Evolutionary conservation across 352 stramenopile genomes (phyloP).

Genomic region (Globisporangium takayamanum): DNA sequence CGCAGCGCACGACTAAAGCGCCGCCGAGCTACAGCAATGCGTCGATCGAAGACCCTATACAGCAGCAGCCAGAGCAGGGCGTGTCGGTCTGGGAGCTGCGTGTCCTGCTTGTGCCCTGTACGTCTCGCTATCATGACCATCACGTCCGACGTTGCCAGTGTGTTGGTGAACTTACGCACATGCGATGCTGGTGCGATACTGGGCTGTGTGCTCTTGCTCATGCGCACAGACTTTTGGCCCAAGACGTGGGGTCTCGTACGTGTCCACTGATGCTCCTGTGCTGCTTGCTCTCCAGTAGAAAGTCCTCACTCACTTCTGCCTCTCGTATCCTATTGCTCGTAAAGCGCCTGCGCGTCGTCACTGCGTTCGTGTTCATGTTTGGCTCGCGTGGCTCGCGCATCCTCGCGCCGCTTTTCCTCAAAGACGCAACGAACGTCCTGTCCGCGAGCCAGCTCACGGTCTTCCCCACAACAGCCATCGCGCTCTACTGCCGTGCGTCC

Average conservation of each 20-base stretch:
- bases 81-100: conserved; percentile 55
- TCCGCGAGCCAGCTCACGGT: conserved; percentile 25
- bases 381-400: conserved; percentile 60
- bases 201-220: background rate
- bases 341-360: conserved; percentile 48
- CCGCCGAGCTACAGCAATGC: background rate
- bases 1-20: conserved; percentile 6
- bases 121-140: background rate
- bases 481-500: conserved; percentile 51
- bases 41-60: conserved; percentile 19
- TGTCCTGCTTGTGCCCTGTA: conserved; percentile 71
- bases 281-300: too few species aligned
- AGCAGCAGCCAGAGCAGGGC: conserved; percentile 11
- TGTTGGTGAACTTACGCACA: background rate
- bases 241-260: conserved; percentile 56
- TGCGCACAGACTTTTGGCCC: conserved; percentile 57
- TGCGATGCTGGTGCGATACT: background rate
- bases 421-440: conserved; percentile 55
- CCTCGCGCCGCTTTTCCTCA: conserved; percentile 64
- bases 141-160: background rate
- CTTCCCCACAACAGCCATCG: conserved; percentile 41
- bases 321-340: background rate
- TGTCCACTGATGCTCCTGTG: background rate
- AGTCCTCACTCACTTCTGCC: background rate
- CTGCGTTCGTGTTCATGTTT: conserved; percentile 68